phyloP scores from a whole-genome alignment of 495 filamentous ascomycete genomes.

The Trichoderma orchidacearum region DNA sequence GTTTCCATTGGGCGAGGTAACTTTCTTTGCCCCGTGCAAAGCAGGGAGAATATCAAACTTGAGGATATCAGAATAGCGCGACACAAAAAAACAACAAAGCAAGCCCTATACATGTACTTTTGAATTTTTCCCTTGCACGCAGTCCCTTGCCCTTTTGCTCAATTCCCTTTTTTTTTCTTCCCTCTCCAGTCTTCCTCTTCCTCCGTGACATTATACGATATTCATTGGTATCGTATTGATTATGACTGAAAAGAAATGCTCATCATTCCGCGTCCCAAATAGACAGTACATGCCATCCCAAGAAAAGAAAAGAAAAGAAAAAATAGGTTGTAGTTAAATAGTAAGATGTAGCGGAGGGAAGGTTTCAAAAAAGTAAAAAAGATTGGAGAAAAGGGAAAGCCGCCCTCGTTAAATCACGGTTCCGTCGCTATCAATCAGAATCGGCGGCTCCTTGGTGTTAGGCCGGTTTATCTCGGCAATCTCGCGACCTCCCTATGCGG shows the following conservation, averaged over 20 bases:
- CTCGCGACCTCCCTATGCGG: constrained; percentile 73
- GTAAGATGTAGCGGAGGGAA: neutral
- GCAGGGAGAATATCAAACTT: no score
- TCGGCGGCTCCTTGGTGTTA: constrained; percentile 93
- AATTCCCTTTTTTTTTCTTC: neutral
- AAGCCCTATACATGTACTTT: no score
- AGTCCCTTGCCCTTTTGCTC: neutral
- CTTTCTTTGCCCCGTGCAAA: no score
- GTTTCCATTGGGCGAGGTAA: no score
- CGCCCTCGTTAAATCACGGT: constrained; percentile 62
- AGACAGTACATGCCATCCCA: neutral
- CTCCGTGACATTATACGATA: no score
- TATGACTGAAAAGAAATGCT: neutral
- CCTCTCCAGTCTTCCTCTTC: neutral
- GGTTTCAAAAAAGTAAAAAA: neutral
- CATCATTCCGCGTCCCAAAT: neutral
- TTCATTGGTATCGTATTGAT: neutral
- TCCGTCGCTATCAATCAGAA: constrained; percentile 90
- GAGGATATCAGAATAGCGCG: no score
- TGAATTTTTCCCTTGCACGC: neutral
- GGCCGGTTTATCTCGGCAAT: constrained; percentile 90
- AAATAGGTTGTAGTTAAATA: neutral
- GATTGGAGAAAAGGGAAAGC: neutral
- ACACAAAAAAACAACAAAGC: no score
- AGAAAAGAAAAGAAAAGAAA: neutral